Evolutionary conservation across 1,284 basidiomycete species (phyloP).

Genomic region (Cryptococcus sp.): DNA sequence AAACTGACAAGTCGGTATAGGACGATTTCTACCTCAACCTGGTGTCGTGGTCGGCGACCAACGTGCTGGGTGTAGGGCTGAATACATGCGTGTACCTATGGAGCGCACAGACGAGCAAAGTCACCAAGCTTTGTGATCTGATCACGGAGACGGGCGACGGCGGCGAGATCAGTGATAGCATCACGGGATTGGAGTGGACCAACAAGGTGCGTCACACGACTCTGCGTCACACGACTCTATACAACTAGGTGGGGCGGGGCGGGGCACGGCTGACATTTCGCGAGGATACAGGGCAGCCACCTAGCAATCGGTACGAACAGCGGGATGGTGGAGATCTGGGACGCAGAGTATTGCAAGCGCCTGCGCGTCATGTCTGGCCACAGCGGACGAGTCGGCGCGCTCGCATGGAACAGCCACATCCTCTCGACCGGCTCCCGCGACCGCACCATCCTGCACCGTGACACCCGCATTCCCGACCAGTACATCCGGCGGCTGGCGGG

Average conservation of each 20-base stretch:
- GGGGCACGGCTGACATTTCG: not conserved
- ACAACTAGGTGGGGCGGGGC: not conserved
- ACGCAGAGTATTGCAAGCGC: conserved; percentile 73
- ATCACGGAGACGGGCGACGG: conserved; percentile 33
- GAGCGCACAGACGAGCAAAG: conserved; percentile 88
- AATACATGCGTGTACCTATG: conserved; percentile 92
- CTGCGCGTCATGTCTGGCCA: conserved; percentile 83
- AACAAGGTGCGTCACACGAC: conserved; percentile 60
- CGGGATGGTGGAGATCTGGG: conserved; percentile 89
- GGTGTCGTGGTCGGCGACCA: conserved; percentile 94
- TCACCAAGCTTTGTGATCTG: conserved; percentile 88
- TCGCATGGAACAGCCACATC: conserved; percentile 90
- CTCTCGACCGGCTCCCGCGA: conserved; percentile 90
- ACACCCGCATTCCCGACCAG: conserved; percentile 69
- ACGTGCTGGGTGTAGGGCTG: conserved; percentile 89
- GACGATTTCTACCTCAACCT: conserved; percentile 99
- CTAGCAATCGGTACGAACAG: conserved; percentile 88
- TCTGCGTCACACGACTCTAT: not conserved
- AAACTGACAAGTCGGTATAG: conserved; percentile 15
- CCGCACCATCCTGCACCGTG: conserved; percentile 83
- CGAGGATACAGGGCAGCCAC: conserved; percentile 63
- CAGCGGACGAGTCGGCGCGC: conserved; percentile 78
- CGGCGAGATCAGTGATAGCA: conserved; percentile 56
- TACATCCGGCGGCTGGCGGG: conserved; percentile 75
- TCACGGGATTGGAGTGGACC: conserved; percentile 88